phyloP scores from a whole-genome alignment of 345 rosid species.

The Jatropha curcas region DNA sequence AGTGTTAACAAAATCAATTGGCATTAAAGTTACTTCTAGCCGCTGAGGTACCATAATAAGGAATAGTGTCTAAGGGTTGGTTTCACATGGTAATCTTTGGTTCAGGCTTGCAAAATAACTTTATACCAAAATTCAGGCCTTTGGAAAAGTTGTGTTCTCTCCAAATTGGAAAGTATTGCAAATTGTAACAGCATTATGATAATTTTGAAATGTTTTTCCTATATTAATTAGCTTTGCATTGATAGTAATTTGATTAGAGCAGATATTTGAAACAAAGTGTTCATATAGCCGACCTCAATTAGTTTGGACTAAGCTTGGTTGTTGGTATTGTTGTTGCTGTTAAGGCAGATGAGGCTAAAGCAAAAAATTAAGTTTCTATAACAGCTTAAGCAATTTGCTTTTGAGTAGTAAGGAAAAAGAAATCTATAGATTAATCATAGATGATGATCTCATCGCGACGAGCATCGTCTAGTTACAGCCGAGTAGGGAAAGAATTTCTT shows the following conservation, averaged over 20 bases:
- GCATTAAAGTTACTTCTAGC: conserved; percentile 2
- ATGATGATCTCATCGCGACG: not conserved
- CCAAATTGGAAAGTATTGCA: not conserved
- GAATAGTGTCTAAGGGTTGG: not conserved
- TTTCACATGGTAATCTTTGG: not conserved
- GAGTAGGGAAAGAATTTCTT: not conserved
- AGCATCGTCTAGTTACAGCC: not conserved
- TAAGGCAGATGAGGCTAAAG: no score
- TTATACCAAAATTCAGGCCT: not conserved
- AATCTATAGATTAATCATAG: not conserved
- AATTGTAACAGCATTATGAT: not conserved
- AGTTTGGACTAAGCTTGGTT: no score
- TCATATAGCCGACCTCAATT: no score
- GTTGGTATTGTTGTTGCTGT: no score
- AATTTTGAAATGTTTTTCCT: not conserved
- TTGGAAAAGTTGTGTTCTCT: not conserved
- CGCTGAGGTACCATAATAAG: not conserved
- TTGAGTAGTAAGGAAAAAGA: not conserved
- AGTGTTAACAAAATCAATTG: not conserved
- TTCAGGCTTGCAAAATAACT: conserved; percentile 3
- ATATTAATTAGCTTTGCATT: no score
- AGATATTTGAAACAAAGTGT: no score
- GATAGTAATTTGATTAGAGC: no score
- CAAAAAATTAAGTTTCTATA: not conserved
- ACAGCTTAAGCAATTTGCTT: not conserved